phyloP scores from a whole-genome alignment of 2,329 filamentous ascomycete genomes.

The Ophidiomyces ophidiicola region DNA sequence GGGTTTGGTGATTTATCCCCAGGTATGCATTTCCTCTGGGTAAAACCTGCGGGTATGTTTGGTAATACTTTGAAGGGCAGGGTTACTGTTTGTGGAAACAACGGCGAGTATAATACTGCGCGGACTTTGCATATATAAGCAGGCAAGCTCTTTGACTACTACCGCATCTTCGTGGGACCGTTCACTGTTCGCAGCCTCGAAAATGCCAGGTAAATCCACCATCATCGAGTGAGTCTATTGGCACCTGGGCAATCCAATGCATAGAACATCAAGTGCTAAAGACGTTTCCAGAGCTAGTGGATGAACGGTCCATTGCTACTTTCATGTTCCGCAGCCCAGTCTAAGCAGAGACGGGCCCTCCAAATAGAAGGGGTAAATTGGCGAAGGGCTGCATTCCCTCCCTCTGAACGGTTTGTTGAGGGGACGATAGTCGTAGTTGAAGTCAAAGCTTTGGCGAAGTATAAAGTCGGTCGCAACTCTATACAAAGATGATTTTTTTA shows the following conservation, averaged over 20 bases:
- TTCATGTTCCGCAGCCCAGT: constrained; percentile 11
- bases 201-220: constrained; percentile 37
- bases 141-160: constrained; percentile 30
- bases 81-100: constrained; percentile 34
- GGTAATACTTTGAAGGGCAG: constrained; percentile 38
- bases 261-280: constrained; percentile 34
- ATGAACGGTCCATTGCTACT: no score
- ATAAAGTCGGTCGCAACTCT: constrained; percentile 22
- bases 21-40: constrained; percentile 27
- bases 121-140: constrained; percentile 29
- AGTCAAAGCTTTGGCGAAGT: constrained; percentile 11
- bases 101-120: constrained; percentile 35
- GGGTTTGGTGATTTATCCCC: constrained; percentile 47
- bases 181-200: constrained; percentile 23
- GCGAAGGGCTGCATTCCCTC: constrained; percentile 11
- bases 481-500: constrained; percentile 20
- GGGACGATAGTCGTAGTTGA: constrained; percentile 15
- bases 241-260: constrained; percentile 34
- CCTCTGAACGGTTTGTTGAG: constrained; percentile 5
- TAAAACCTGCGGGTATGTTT: constrained; percentile 30
- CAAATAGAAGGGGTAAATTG: constrained; percentile 7
- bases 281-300: no score
- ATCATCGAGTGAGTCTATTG: constrained; percentile 32
- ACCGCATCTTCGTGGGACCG: constrained; percentile 27
- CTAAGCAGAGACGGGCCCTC: neutral